These are phyloP conservation scores for Colletotrichum somersetense DNA, from an alignment of 2,329 filamentous ascomycete genomes.

Conservation along the genomic window DNA sequence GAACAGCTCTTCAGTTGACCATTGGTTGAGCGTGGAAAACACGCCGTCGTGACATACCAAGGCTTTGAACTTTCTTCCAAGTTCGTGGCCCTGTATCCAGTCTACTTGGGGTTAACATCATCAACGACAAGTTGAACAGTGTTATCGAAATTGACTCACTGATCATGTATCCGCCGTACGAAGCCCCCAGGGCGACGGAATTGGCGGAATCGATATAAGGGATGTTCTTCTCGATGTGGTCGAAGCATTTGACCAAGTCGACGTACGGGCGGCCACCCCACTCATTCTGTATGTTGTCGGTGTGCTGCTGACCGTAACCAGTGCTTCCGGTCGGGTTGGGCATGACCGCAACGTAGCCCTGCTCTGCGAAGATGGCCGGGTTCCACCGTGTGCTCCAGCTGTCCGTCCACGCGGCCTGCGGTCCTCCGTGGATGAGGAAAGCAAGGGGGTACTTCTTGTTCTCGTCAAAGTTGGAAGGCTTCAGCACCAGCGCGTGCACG, in stretches of 20 bases:
- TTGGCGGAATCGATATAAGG: constrained; percentile 76
- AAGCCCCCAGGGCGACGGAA: constrained; percentile 80
- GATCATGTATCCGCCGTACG: constrained; percentile 82
- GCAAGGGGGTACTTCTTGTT: constrained; percentile 82
- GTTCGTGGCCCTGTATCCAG: constrained; percentile 89
- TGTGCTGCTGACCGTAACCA: constrained; percentile 83
- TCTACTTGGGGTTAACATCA: constrained; percentile 59
- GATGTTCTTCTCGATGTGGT: constrained; percentile 76
- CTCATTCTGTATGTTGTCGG: constrained; percentile 80
- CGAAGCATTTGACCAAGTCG: constrained; percentile 83
- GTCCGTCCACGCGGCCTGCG: constrained; percentile 81
- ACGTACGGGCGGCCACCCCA: constrained; percentile 90
- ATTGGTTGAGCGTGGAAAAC: constrained; percentile 77
- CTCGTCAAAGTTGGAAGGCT: constrained; percentile 75
- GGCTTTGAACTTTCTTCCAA: constrained; percentile 88
- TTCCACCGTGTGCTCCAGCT: constrained; percentile 89
- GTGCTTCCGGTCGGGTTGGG: constrained; percentile 89
- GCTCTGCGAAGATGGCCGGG: constrained; percentile 85
- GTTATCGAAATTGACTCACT: constrained; percentile 59
- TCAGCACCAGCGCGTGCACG: constrained; percentile 78
- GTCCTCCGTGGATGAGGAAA: constrained; percentile 86
- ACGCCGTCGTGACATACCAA: constrained; percentile 91
- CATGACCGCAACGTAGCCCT: constrained; percentile 85
- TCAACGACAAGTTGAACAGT: neutral
- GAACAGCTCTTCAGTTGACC: constrained; percentile 76